These are phyloP conservation scores for Aspergillus oerlinghausenensis DNA, from an alignment of 2,329 filamentous ascomycete genomes.

Conservation along the genomic window DNA sequence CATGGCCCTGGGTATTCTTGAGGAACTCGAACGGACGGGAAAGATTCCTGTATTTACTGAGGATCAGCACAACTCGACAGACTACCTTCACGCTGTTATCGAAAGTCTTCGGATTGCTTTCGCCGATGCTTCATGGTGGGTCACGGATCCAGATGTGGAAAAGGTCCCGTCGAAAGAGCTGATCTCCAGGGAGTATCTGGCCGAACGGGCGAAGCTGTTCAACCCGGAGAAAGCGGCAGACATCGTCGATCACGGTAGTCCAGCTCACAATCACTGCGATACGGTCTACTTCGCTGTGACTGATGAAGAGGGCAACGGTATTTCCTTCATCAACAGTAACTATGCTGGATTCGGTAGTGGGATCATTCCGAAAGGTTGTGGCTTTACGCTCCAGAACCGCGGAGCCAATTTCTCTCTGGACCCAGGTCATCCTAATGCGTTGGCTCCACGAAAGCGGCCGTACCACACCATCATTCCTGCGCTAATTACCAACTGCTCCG, in stretches of 20 bases:
- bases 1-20: constrained; percentile 88
- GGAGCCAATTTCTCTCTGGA: constrained; percentile 77
- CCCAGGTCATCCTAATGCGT: constrained; percentile 68
- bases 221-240: constrained; percentile 49
- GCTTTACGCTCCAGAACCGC: constrained; percentile 92
- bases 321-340: constrained; percentile 95
- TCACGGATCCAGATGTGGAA: constrained; percentile 72
- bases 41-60: constrained; percentile 67
- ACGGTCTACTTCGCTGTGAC: constrained; percentile 91
- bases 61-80: constrained; percentile 73
- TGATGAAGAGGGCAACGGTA: constrained; percentile 78
- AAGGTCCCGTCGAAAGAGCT: constrained; percentile 67
- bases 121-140: constrained; percentile 83
- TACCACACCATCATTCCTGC: constrained; percentile 98
- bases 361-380: constrained; percentile 80
- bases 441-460: constrained; percentile 78
- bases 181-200: constrained; percentile 69
- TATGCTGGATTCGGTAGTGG: constrained; percentile 79
- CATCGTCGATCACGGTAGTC: constrained; percentile 67
- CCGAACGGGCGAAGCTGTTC: constrained; percentile 63
- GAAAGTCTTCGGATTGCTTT: constrained; percentile 87
- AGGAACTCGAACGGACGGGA: constrained; percentile 72
- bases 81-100: constrained; percentile 80
- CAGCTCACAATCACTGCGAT: constrained; percentile 79
- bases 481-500: constrained; percentile 71